Evolutionary conservation across 2,329 filamentous ascomycete species (phyloP), one percentile per base, ranked within the genome.

Genomic region (Colletotrichum melonis): DNA sequence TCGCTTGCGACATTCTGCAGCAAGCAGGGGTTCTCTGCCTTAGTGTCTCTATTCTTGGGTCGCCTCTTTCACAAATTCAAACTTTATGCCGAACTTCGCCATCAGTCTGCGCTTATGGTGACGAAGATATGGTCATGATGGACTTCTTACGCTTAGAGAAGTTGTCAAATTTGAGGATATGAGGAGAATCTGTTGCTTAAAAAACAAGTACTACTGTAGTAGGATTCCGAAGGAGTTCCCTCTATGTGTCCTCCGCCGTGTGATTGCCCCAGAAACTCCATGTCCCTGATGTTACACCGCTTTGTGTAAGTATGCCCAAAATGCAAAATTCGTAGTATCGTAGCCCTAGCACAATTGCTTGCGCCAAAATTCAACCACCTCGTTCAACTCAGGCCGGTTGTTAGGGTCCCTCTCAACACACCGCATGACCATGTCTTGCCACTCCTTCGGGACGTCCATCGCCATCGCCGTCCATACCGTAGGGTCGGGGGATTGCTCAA

Each of bases 301-400:
- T 30, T 64, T 26, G 28, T 54, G 46, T 64, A 64, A 55, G 4
- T 49, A 49, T 35, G 42, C 42, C 1, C 26, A 63, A 46, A 46
- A n/a, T 2, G 16, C n/a, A 46, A n/a, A 60, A 30, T 11, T 24
- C 38, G 42, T 49, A 19, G 4, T 12, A 46, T 30, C n/a, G 12
- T 11, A n/a, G 11, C n/a, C 5, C 32, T 26, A 19, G 14, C 54
- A 38, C 14, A 55, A 24, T 9, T 65, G 63, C 28, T 14, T 35
- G n/a, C 55, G 30, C 74, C 74, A 76, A 58, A 75, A 76, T 5
- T 67, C 62, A 22, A 70, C 73, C 5, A 76, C 57, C 58, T 76
- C 64, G 5, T 64, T 59, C 56, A 77, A 56, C 8, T 59, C 69
- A 2, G 69, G 67, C n/a, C 76, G 65, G 30, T 65, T 58, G 32